These are phyloP conservation scores for Fraxinus cuspidata DNA, from an alignment of 257 asterid species.

Conservation along the genomic window DNA sequence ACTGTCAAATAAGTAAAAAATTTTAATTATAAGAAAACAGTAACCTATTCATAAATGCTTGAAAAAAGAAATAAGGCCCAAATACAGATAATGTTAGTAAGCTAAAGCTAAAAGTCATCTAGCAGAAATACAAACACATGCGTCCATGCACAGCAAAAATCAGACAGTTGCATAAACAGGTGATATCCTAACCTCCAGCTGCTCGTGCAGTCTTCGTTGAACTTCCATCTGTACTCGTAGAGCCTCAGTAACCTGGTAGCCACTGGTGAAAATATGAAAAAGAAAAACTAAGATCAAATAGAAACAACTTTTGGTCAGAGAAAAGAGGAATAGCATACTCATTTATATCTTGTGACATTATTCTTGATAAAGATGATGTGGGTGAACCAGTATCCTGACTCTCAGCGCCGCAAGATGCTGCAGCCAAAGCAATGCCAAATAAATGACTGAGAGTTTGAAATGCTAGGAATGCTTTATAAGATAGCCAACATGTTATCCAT, in stretches of 20 bases:
- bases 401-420: conserved; percentile 75
- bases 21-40: too few relatives aligned
- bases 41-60: too few relatives aligned
- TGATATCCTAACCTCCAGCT: conserved; percentile 61
- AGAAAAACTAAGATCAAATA: conserved; percentile 6
- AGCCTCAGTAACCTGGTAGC: conserved; percentile 88
- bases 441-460: conserved; percentile 10
- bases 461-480: background rate
- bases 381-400: conserved; percentile 86
- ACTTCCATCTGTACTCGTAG: conserved; percentile 92
- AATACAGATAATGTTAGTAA: too few relatives aligned
- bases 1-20: background rate
- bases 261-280: conserved; percentile 48
- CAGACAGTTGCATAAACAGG: background rate
- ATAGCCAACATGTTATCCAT: background rate
- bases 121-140: too few relatives aligned
- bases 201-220: conserved; percentile 79
- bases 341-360: conserved; percentile 59
- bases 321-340: conserved; percentile 50
- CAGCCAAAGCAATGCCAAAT: conserved; percentile 27
- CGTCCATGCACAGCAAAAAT: background rate
- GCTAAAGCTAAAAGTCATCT: too few relatives aligned
- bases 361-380: conserved; percentile 64
- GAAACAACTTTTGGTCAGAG: background rate
- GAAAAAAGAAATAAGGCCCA: too few relatives aligned